Evolutionary conservation across 495 filamentous ascomycete genomes (phyloP), one percentile per base, ranked within the genome.

Genomic region (Trichoderma reesei): DNA sequence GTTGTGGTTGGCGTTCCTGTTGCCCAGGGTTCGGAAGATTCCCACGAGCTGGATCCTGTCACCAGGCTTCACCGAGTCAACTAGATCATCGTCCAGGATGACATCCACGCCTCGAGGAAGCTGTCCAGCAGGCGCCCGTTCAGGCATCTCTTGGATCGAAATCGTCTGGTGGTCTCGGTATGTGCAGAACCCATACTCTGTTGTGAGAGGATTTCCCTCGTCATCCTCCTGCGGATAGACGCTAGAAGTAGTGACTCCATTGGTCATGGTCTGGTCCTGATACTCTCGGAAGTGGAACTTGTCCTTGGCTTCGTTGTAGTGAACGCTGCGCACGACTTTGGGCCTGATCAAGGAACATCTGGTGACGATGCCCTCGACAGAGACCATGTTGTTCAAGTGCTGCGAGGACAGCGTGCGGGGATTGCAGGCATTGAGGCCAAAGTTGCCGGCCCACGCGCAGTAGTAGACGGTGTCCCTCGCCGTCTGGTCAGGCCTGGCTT

Each of bases 81-180:
- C 94, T 34, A 99, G 79, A 71, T 99, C 94, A 73, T 99, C 94
- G 68, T 99, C 94, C 67, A 98, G 76, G 64, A 99, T 91, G 20
- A 99, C 92, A 76, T 99, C 94, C n/a, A 98, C 94, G 59, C 92
- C 91, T 64, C 94, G 86, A 65, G 94, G 94, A 68, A 99, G 83
- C 79, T 98, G 94, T 59, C 94, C 94, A 62, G 94, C 93, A 36
- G 94, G 94, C 33, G 94, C 94, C 69, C 94, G 82, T 73, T 99
- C 94, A 14, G 94, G 94, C 94, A 99, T 99, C 81, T 99, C 94
- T 80, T 99, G 94, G 70, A 99, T 96, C 0, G 94, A 98, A 59
- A 99, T 91, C 18, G 91, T 92, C 72, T 99, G 94, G 74, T 99
- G 95, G 72, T 99, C 94, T 72, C 93, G 84, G 73, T 97, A 99